A percentile compares a stretch with the other conserved stretches of the same genome.
phyloP scores from a whole-genome alignment of 305 asterid genomes.

The Rubia tinctorum region DNA sequence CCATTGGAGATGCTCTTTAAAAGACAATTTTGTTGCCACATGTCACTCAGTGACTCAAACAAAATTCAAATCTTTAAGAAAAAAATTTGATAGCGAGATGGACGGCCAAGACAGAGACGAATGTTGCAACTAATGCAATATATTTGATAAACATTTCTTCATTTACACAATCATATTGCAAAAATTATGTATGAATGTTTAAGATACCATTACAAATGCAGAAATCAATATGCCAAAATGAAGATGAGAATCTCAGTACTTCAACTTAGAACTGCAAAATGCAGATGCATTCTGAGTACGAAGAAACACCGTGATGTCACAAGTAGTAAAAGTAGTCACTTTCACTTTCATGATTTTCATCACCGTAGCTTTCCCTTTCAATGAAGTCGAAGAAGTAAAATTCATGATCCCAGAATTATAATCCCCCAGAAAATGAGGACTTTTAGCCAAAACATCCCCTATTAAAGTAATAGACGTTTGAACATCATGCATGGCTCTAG shows the following conservation, averaged over 20 bases:
- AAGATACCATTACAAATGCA: no score
- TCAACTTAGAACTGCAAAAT: slow-evolving; percentile 37
- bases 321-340: slow-evolving; percentile 35
- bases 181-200: no score
- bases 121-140: no score
- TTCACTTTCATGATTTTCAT: slow-evolving; percentile 39
- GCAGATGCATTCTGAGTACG: slow-evolving; percentile 29
- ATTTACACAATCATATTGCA: background rate
- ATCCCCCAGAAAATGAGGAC: slow-evolving; percentile 32
- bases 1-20: no score
- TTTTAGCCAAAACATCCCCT: slow-evolving; percentile 19
- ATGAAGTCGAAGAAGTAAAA: slow-evolving; percentile 41
- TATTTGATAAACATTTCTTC: background rate
- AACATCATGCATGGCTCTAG: slow-evolving; percentile 42
- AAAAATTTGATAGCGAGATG: no score
- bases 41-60: no score
- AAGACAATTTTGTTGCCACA: no score
- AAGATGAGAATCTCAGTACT: slow-evolving; percentile 15
- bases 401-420: slow-evolving; percentile 32
- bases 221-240: background rate
- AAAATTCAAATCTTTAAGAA: no score
- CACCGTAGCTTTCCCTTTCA: slow-evolving; percentile 46
- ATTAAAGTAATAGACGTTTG: slow-evolving; percentile 24
- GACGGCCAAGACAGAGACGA: no score
- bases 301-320: slow-evolving; percentile 39